Evolutionary conservation across 2,329 filamentous ascomycete species (phyloP), one percentile per base, ranked within the genome.

Genomic region (Colletotrichum orbiculare): DNA sequence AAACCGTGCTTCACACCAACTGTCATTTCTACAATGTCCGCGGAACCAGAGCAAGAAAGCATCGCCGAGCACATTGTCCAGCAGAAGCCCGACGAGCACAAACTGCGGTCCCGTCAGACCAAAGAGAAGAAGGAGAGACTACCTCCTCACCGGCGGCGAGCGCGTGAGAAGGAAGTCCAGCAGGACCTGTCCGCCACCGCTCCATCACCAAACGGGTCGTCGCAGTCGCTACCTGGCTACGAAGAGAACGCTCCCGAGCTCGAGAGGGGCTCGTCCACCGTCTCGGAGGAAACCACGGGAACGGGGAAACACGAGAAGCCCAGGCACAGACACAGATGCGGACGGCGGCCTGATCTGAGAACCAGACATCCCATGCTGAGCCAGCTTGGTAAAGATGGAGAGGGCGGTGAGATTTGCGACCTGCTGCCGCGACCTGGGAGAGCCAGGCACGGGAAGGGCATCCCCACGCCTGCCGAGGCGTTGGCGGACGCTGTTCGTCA

Each of bases 401-500:
- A 25, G 25, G 25, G 25, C 25, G 25, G 25, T 25, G 25, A 25
- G 25, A 25, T 25, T 25, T 25, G 25, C 25, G 25, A 25, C 25
- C 25, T 25, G 25, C 25, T 25, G 25, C 25, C 25, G 25, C 25
- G 25, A 25, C 25, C 25, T 25, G 25, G 25, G 25, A 41, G 38
- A 37, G 50, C 17, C 8, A 43, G 17, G 17, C 11, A 35, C 12
- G 8, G 12, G 10, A 54, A 35, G 17, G 13, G 39, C 7, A 1
- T 43, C 15, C 41, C 13, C 13, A 9, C 38, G 6, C 35, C 38
- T 8, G 25, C 37, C 13, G 46, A 42, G 17, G 38, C 34, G 6
- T 34, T 56, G n/a, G 53, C 47, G 8, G 50, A 45, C 8, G 35
- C 62, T 2, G 17, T 64, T 12, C 45, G 59, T 45, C 39, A 55